Conservation (phyloP, 225 moss, liverwort and hornwort genomes). For the Pseudoscleropodium purum region DNA sequence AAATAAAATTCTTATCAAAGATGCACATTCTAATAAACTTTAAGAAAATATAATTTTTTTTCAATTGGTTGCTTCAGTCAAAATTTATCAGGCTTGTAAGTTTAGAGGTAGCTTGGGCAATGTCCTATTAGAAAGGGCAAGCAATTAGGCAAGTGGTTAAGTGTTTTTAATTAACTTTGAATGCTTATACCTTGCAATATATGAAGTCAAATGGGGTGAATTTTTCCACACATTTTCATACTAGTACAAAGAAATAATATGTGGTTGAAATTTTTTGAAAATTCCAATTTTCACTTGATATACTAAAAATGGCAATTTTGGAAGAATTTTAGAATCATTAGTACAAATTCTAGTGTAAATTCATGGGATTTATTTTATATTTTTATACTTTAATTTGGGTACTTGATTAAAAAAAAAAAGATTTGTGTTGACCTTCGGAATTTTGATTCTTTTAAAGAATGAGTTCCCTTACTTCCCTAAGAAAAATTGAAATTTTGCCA, state of each 20-base stretch:
- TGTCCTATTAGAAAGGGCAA: neutral
- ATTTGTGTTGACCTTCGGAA: accelerated
- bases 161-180: neutral
- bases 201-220: neutral
- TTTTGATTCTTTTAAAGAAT: neutral
- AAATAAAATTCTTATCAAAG: neutral
- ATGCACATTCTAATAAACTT: neutral
- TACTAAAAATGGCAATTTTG: neutral
- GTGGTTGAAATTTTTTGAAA: neutral
- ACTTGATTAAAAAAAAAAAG: neutral
- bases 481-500: neutral
- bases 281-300: neutral
- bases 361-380: neutral
- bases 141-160: accelerated
- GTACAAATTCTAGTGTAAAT: neutral
- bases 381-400: neutral
- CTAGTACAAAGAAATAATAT: neutral
- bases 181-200: neutral
- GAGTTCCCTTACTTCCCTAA: accelerated
- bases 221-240: neutral
- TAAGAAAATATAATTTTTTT: neutral
- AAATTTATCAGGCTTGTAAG: neutral
- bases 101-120: neutral
- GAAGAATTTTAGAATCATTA: neutral
- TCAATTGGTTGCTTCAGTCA: accelerated